phyloP scores from a whole-genome alignment of 129 eudicot species.

The Kitagawia praeruptora region DNA sequence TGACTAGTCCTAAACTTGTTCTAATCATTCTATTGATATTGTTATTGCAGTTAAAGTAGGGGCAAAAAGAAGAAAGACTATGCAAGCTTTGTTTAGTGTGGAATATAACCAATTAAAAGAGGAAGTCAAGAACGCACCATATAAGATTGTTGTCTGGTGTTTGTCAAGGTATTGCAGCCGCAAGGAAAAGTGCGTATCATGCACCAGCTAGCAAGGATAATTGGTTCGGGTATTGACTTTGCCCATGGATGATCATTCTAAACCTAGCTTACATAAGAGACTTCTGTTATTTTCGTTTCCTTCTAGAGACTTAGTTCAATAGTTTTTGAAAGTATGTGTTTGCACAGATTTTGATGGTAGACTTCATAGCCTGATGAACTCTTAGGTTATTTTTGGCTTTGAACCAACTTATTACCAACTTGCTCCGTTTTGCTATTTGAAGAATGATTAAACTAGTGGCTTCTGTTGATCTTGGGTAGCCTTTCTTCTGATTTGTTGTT shows the following conservation, averaged over 20 bases:
- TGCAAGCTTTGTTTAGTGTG: conserved; percentile 24
- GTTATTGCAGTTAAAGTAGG: conserved; percentile 21
- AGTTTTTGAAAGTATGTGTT: conserved; percentile 19
- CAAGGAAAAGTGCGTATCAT: conserved; percentile 12
- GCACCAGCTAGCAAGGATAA: conserved; percentile 35
- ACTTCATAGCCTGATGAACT: conserved; percentile 8
- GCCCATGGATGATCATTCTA: conserved; percentile 31
- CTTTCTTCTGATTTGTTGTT: background rate
- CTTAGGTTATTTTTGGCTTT: background rate
- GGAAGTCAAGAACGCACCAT: conserved; percentile 99
- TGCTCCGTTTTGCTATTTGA: background rate
- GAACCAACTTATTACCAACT: background rate
- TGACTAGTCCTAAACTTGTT: background rate
- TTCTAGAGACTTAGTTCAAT: conserved; percentile 15
- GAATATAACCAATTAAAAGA: conserved; percentile 23
- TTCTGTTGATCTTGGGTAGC: background rate
- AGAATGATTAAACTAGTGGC: background rate
- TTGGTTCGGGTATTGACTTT: conserved; percentile 99
- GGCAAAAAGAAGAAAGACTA: conserved; percentile 13
- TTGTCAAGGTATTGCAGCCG: conserved; percentile 15
- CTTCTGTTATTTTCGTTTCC: conserved; percentile 20
- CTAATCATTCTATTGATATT: background rate
- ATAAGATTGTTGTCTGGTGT: conserved; percentile 36
- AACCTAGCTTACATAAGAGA: conserved; percentile 25
- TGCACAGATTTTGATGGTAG: conserved; percentile 24